phyloP scores from a whole-genome alignment of 108 stramenopile genomes.

The Schizochytrium sp. region DNA sequence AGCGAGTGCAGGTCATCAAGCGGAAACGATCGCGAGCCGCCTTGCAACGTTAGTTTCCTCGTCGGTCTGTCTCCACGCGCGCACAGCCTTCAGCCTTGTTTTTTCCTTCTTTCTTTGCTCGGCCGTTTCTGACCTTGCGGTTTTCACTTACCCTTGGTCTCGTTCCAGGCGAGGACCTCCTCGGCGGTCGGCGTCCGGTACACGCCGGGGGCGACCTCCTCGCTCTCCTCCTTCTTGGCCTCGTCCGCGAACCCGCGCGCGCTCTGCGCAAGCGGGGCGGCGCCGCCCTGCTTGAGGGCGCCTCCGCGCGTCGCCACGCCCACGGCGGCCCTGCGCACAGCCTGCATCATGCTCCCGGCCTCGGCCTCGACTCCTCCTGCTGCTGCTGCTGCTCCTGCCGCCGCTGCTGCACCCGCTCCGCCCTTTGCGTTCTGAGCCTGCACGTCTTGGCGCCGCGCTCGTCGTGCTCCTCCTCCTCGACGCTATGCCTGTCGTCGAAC shows the following conservation, averaged over 20 bases:
- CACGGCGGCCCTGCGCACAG: background rate
- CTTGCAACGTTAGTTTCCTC: no score
- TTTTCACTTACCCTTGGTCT: background rate
- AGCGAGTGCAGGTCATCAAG: background rate
- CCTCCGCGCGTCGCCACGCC: background rate
- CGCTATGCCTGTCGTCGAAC: background rate
- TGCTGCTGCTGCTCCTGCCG: no score
- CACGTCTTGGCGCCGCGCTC: no score
- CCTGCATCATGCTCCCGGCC: background rate
- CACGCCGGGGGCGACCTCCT: background rate
- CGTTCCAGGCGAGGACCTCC: background rate
- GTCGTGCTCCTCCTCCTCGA: background rate
- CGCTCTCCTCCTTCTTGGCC: background rate
- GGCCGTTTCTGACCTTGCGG: no score
- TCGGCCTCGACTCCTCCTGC: background rate
- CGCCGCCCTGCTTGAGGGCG: background rate
- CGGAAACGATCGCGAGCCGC: background rate
- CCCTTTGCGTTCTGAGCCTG: no score
- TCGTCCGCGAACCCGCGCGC: background rate
- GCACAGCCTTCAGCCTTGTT: no score
- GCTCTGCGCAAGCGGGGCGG: background rate
- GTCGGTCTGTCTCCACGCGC: no score
- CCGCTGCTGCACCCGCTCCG: no score
- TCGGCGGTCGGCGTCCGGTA: background rate
- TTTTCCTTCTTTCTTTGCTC: no score